phyloP scores from a whole-genome alignment of 106 monocot genomes.

The Phalaenopsis equestris region DNA sequence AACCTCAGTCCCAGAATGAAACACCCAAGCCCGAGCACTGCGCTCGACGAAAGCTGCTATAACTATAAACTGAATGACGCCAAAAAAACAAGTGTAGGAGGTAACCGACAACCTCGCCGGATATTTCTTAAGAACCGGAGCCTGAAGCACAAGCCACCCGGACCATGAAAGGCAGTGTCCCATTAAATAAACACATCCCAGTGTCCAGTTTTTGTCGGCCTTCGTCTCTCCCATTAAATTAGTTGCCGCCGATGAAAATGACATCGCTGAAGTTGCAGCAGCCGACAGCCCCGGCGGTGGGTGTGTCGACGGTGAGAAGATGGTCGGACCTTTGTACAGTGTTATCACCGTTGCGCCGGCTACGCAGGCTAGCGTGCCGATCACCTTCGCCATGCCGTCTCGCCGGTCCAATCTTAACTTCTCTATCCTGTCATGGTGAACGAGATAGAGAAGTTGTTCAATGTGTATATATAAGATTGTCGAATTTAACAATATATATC shows the following conservation, averaged over 20 bases:
- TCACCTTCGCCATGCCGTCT: conserved; percentile 75
- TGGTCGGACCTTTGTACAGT: conserved; percentile 78
- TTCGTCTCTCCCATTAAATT: conserved; percentile 4
- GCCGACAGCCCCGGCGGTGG: not conserved
- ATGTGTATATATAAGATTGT: not conserved
- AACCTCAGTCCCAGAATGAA: conserved; percentile 64
- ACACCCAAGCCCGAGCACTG: conserved; percentile 53
- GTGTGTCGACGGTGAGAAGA: conserved; percentile 40
- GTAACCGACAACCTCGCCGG: conserved; percentile 94
- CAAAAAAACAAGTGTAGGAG: conserved; percentile 97
- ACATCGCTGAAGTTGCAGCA: conserved; percentile 6
- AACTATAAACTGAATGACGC: conserved; percentile 80
- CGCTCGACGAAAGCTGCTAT: conserved; percentile 89
- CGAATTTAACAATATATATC: too few relatives aligned
- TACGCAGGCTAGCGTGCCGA: conserved; percentile 72
- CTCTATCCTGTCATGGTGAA: conserved; percentile 46
- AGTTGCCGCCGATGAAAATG: conserved; percentile 2
- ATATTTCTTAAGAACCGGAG: conserved; percentile 87
- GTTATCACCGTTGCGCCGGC: conserved; percentile 83
- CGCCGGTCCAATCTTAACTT: conserved; percentile 60
- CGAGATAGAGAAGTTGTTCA: not conserved
- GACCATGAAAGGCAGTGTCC: conserved; percentile 97
- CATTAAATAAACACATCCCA: conserved; percentile 81
- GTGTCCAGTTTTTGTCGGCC: conserved; percentile 67
- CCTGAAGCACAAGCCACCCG: conserved; percentile 91